Base-by-base conservation (phyloP, 306 rosid species). In the Begonia fuchsioides region DNA sequence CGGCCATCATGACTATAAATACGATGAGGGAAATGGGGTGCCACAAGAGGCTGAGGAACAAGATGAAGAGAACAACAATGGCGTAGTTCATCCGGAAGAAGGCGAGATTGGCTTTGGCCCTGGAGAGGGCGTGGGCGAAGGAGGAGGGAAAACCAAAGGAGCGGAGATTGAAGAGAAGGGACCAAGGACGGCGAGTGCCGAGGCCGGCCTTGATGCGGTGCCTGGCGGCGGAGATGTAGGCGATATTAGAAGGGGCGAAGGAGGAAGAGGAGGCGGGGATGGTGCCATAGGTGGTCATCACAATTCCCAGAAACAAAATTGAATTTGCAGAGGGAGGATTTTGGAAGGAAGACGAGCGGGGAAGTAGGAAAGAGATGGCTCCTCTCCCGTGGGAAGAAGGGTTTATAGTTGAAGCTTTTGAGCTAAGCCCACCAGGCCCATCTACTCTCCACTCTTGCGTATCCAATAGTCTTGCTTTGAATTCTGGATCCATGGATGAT, bases 1-100 rank as follows among this genome's bases (percentile, higher is more conserved):
- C 74, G 11, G 76, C 70, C 69, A 76, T 58, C 62, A 83, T 62
- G 8, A 70, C 38, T 18, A 72, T 4, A 57, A 83, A 68, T 32
- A 87, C 96, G 51, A 87, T 74, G 11, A 83, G 83, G 12, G 96
- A 88, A 9, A 80, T 66, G 5, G 96, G 94, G 62, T 83, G 83
- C 86, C n/a, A n/a, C n/a, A n/a, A n/a, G n/a, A n/a, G n/a, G n/a
- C n/a, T n/a, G n/a, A n/a, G n/a, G n/a, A n/a, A 83, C 55, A 88
- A 72, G 16, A 83, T 57, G 0, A 72, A 5, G 14, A 83, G 93
- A 1, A 45, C 52, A 16, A 74, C 5, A 13, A 78, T 72, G 11
- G 93, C 72, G 68, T 88, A 83, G 65, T 88, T 88, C 87, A 81
- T 69, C 2, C 88, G 83, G 60, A 88, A 88, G 51, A 65, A 88